Base-by-base conservation (phyloP, 148 eudicot species). In the Rhododendron henanense region DNA sequence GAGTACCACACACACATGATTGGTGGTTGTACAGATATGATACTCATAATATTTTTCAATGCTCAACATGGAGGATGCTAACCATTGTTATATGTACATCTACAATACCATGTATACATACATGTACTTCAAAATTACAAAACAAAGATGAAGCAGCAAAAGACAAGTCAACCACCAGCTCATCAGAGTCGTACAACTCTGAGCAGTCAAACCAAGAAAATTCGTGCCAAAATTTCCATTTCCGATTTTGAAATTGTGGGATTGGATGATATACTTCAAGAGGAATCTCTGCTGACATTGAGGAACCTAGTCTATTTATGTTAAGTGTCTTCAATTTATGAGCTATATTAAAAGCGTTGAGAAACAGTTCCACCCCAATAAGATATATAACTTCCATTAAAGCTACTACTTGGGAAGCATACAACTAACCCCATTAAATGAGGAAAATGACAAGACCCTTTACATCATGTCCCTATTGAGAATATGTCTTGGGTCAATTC, bases 141-240 rank as follows among this genome's bases (percentile, higher is more conserved):
- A 63, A 82, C 19, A 39, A 82, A 14, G 33, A 61, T 82, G 28
- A 65, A 83, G 51, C 81, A n/a, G 63, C 81, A 76, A 37, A 39
- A 37, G 41, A 67, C 85, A 18, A 77, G n/a, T 53, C 85, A 86
- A 37, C 71, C 48, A 80, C 85, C 59, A 84, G 74, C 84, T 14
- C 13, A 67, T 3, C 25, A n/a, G 37, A 41, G 48, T 11, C 41
- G 75, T 73, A 73, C 75, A 50, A 73, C 75, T 71, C 85, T 35
- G 80, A 84, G 39, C 37, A 85, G 89, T 88, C 89, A 88, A 85
- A 85, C 87, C 87, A 85, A 81, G 57, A 63, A 81, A 71, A 71
- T 71, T 33, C 76, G 37, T 31, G n/a, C 21, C 37, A 13, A 19
- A 73, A 23, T 10, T 48, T 73, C 21, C 15, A 74, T 75, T 35